phyloP scores from a whole-genome alignment of 345 rosid species.

The Aquilaria yunnanensis region DNA sequence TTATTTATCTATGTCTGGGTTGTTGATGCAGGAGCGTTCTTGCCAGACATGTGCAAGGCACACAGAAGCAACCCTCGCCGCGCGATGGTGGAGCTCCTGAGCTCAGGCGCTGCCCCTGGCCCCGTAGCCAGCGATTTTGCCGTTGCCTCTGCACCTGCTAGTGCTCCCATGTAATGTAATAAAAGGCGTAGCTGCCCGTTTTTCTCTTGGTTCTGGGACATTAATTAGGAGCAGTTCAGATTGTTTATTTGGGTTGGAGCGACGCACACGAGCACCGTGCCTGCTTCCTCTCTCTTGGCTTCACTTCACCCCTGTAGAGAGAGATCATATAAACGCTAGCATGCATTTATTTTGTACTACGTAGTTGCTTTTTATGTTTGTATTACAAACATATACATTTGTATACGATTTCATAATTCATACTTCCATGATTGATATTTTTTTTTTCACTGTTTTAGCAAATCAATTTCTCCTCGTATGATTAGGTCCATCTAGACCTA shows the following conservation, averaged over 20 bases:
- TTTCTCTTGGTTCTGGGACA: background rate
- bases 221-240: background rate
- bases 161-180: conserved; percentile 24
- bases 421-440: too few species aligned
- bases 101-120: conserved; percentile 55
- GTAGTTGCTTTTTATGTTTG: too few species aligned
- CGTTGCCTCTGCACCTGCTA: conserved; percentile 30
- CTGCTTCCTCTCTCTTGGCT: background rate
- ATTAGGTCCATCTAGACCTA: too few species aligned
- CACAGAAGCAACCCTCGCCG: conserved; percentile 67
- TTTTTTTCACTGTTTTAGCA: too few species aligned
- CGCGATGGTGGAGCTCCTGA: conserved; percentile 58
- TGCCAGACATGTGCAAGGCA: conserved; percentile 72
- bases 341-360: too few species aligned
- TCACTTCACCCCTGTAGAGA: too few species aligned
- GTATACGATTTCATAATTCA: too few species aligned
- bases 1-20: too few species aligned
- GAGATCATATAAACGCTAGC: too few species aligned
- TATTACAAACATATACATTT: too few species aligned
- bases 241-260: conserved; percentile 2
- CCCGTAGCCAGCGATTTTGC: conserved; percentile 20
- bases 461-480: too few species aligned
- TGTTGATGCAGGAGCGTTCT: conserved; percentile 61
- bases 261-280: background rate
- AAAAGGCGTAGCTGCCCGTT: too few species aligned